These are phyloP conservation scores for Gelatoporia subvermispora DNA, from an alignment of 768 basidiomycete species.

Conservation along the genomic window DNA sequence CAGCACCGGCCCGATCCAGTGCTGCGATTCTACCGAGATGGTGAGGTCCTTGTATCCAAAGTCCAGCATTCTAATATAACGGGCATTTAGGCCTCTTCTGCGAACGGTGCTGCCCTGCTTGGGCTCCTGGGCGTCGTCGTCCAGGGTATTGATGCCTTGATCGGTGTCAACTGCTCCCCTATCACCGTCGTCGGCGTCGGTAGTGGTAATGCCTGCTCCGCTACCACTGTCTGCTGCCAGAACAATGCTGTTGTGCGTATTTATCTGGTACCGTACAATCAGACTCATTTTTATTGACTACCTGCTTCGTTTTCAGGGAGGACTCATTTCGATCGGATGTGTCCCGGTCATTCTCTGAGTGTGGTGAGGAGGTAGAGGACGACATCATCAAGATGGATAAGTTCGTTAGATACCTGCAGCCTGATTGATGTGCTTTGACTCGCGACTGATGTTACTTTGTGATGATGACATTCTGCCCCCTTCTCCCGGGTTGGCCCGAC, in stretches of 20 bases:
- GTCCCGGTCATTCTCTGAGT: conserved; percentile 5
- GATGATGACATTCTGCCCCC: too few species aligned
- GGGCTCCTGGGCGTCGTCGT: conserved; percentile 16
- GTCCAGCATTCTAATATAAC: background rate
- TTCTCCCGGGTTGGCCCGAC: too few species aligned
- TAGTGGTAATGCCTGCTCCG: conserved; percentile 6
- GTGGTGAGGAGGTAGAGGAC: too few species aligned
- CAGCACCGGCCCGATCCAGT: conserved; percentile 2
- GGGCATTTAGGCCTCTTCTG: conserved; percentile 1
- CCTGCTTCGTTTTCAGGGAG: too few species aligned
- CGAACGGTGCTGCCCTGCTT: conserved; percentile 2
- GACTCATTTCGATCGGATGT: conserved; percentile 20
- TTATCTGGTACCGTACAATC: background rate
- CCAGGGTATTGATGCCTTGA: conserved; percentile 7
- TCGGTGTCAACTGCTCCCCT: conserved; percentile 20
- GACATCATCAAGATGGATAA: too few species aligned
- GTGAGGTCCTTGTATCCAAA: background rate
- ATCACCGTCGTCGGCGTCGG: conserved; percentile 14
- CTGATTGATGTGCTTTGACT: too few species aligned
- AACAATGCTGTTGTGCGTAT: conserved; percentile 17
- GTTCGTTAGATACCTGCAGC: too few species aligned
- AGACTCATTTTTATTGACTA: background rate
- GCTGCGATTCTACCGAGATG: conserved; percentile 2
- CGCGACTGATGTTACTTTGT: too few species aligned
- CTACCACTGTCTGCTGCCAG: conserved; percentile 18